A percentile compares a stretch with the other conserved stretches of the same genome.
Evolutionary conservation across 2,329 filamentous ascomycete genomes (phyloP).

Genomic region (Verticillium tricorpus): DNA sequence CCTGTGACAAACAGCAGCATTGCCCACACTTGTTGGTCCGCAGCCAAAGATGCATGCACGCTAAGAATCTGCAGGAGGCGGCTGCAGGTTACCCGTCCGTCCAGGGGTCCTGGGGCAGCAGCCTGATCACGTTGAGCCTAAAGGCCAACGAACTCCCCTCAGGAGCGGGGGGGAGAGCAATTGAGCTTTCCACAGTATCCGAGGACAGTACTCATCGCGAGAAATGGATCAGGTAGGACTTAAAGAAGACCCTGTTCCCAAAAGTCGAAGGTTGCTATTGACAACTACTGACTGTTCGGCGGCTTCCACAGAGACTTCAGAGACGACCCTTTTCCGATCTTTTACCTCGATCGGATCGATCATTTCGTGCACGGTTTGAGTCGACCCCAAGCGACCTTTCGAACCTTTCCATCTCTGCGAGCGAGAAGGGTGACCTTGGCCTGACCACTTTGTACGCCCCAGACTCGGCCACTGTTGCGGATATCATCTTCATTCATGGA

Average conservation of each 20-base stretch:
- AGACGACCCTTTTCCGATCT: background rate
- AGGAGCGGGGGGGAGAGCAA: background rate
- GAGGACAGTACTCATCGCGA: background rate
- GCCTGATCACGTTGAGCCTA: background rate
- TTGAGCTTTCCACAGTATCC: background rate
- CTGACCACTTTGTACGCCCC: background rate
- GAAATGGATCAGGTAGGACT: background rate
- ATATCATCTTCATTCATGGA: conserved; percentile 35
- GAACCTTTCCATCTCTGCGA: background rate
- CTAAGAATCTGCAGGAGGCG: background rate
- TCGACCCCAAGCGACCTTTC: background rate
- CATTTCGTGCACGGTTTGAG: background rate
- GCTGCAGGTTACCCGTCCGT: background rate
- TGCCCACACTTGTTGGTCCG: no score
- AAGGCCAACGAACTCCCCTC: background rate
- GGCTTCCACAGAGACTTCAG: background rate
- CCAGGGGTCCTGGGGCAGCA: background rate
- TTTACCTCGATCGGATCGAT: background rate
- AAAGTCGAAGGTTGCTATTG: background rate
- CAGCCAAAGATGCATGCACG: no score
- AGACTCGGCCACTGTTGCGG: conserved; percentile 31
- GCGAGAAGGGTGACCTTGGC: background rate
- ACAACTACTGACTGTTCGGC: background rate
- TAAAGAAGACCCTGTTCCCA: background rate
- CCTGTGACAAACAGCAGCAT: no score